Evolutionary conservation across 2,329 filamentous ascomycete species (phyloP).

Genomic region (Botrytis medusae): DNA sequence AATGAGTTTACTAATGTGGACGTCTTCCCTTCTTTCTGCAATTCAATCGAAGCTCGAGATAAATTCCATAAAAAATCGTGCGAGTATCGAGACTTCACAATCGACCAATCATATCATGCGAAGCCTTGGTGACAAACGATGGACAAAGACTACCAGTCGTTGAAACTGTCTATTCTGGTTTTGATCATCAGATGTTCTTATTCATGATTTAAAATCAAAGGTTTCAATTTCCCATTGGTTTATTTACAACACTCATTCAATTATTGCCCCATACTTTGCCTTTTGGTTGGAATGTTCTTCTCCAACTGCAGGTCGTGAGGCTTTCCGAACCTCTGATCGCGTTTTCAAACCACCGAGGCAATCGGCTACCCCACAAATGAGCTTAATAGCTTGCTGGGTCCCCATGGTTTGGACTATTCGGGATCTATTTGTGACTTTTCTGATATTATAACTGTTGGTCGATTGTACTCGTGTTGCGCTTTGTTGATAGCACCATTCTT

Average conservation of each 20-base stretch:
- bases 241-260: not conserved
- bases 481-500: not conserved
- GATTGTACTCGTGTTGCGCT: not conserved
- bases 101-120: conserved; percentile 12
- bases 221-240: not conserved
- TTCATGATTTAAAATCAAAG: not conserved
- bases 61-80: conserved; percentile 6
- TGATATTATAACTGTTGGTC: not conserved
- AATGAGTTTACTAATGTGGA: not conserved
- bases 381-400: not conserved
- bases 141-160: not conserved
- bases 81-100: not conserved
- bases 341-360: not conserved
- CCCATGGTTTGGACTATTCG: not conserved
- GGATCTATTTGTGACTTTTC: not conserved
- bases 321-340: not conserved
- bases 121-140: not conserved
- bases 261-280: not conserved
- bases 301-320: not conserved
- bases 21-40: not conserved
- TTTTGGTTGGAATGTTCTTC: not conserved
- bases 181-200: not conserved
- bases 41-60: not conserved
- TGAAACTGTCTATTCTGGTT: not conserved
- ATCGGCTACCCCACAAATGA: conserved; percentile 16